Percentiles rank a stretch among this genome's conserved stretches.
phyloP scores from a whole-genome alignment of 1,284 basidiomycete species.

The Leccinum glutinopallens region DNA sequence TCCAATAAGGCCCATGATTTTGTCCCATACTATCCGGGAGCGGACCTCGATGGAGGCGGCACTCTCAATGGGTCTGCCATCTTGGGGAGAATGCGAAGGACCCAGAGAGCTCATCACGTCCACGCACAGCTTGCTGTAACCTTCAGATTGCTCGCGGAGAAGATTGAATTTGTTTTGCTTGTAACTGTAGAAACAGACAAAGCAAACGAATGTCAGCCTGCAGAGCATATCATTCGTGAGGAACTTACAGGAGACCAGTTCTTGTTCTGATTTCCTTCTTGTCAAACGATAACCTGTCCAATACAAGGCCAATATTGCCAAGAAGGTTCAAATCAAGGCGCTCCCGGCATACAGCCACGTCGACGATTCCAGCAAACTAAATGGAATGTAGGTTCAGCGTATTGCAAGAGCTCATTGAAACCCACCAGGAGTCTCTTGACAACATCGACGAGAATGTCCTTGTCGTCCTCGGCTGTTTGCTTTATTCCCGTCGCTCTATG shows the following conservation, averaged over 20 bases:
- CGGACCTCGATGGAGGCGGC: slow-evolving; percentile 59
- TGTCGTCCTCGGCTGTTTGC: slow-evolving; percentile 60
- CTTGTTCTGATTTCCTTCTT: slow-evolving; percentile 78
- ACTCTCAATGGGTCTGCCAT: slow-evolving; percentile 64
- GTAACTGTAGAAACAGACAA: slow-evolving; percentile 57
- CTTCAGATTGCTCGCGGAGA: slow-evolving; percentile 95
- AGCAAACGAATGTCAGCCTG: slow-evolving; percentile 13
- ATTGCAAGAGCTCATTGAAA: slow-evolving; percentile 11
- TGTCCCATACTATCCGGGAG: slow-evolving; percentile 80
- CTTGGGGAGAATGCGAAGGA: slow-evolving; percentile 63
- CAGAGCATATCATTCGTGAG: neutral
- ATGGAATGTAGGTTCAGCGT: slow-evolving; percentile 11
- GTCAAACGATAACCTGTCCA: slow-evolving; percentile 60
- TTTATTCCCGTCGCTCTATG: slow-evolving; percentile 45
- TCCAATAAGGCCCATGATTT: slow-evolving; percentile 87
- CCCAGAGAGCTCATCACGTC: slow-evolving; percentile 83
- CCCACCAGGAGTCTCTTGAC: slow-evolving; percentile 70
- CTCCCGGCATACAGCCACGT: slow-evolving; percentile 64
- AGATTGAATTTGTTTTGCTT: slow-evolving; percentile 99
- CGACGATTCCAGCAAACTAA: slow-evolving; percentile 48
- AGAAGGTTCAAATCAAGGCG: slow-evolving; percentile 68
- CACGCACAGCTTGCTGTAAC: slow-evolving; percentile 89
- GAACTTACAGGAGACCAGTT: slow-evolving; percentile 76
- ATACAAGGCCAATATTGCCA: slow-evolving; percentile 62
- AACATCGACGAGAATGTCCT: slow-evolving; percentile 56